phyloP scores from a whole-genome alignment of 2,329 filamentous ascomycete species.

The Microcyclosporella mali region DNA sequence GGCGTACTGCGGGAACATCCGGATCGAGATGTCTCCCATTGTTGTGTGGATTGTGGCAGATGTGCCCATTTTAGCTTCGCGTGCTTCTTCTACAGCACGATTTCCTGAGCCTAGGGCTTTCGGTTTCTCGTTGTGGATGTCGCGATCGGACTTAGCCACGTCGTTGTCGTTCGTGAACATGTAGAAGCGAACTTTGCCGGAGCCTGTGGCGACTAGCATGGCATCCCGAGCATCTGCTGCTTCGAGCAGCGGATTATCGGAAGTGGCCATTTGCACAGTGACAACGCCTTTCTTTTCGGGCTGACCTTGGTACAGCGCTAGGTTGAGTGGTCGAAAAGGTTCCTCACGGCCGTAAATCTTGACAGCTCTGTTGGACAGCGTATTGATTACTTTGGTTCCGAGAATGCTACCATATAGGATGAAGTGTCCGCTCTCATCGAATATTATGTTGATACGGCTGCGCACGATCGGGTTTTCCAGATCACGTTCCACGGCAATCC shows the following conservation, averaged over 20 bases:
- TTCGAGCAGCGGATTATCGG: slow-evolving; percentile 83
- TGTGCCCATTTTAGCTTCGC: slow-evolving; percentile 65
- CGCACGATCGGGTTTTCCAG: slow-evolving; percentile 64
- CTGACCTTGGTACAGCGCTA: slow-evolving; percentile 88
- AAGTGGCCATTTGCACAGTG: slow-evolving; percentile 95
- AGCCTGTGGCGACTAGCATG: slow-evolving; percentile 76
- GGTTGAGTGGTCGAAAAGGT: slow-evolving; percentile 72
- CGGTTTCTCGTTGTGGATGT: slow-evolving; percentile 93
- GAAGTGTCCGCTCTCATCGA: slow-evolving; percentile 95
- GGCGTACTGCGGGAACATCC: slow-evolving; percentile 85
- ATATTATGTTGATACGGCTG: slow-evolving; percentile 76
- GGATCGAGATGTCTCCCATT: slow-evolving; percentile 87
- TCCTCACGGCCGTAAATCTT: slow-evolving; percentile 89
- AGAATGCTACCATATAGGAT: slow-evolving; percentile 88
- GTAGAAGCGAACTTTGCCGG: slow-evolving; percentile 88
- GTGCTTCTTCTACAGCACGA: slow-evolving; percentile 48
- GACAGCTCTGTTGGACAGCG: slow-evolving; percentile 84
- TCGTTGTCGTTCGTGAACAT: slow-evolving; percentile 92
- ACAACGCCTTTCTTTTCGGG: slow-evolving; percentile 90
- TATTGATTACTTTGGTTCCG: slow-evolving; percentile 93
- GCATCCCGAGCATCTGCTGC: slow-evolving; percentile 89
- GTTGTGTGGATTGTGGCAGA: slow-evolving; percentile 85
- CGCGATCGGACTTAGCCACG: slow-evolving; percentile 74
- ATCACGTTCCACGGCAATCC: slow-evolving; percentile 79
- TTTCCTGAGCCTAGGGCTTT: slow-evolving; percentile 51